Base-by-base conservation (phyloP, 2,329 filamentous ascomycete species). In the Fusarium sp. region DNA sequence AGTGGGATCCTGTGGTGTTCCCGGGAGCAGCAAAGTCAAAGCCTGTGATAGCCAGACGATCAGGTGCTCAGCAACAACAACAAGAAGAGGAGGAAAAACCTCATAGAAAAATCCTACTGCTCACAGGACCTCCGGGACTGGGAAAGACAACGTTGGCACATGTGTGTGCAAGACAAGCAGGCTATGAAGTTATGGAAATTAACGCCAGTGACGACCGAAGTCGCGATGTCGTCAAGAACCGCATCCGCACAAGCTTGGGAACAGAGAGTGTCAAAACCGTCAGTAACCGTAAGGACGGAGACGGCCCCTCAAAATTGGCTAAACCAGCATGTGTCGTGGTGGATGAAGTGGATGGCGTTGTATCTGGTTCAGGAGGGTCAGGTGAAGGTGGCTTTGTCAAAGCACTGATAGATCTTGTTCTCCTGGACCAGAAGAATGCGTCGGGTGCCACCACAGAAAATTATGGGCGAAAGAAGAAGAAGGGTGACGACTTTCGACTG, bases 121-220 rank as follows among this genome's bases (percentile, higher is more conserved):
- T 99, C 22, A 95, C 96, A 2, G 97, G 96, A 0, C 95, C 96
- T 1, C 96, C 96, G 1, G 96, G 96, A 5, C 85, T 99, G 17
- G 96, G 96, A 35, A 99, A 99, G 85, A 99, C 96, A 0, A 99
- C 96, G 0, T 83, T 99, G 54, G 96, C 96, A 4, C 96, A 99
- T 82, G 96, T 99, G 0, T 98, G 96, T 80, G 97, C 97, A 1
- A 92, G 88, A 75, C 96, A 99, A 83, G 96, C 96, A 10, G 96
- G 96, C 1, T 99, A 99, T 78, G 96, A 98, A 79, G 93, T 97
- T 3, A 89, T 98, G 80, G 96, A 99, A 81, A 97, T 99, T 83
- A 99, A 99, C 78, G 96, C 97, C 14, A 98, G 96, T 77, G 96
- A 99, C 79, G 97, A 99, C 80, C 89, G 96, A 77, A 98, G 94